A percentile compares a stretch with the other conserved stretches of the same genome.
These are phyloP conservation scores for Arctium lappa DNA, from an alignment of 129 eudicot species.

Conservation along the genomic window DNA sequence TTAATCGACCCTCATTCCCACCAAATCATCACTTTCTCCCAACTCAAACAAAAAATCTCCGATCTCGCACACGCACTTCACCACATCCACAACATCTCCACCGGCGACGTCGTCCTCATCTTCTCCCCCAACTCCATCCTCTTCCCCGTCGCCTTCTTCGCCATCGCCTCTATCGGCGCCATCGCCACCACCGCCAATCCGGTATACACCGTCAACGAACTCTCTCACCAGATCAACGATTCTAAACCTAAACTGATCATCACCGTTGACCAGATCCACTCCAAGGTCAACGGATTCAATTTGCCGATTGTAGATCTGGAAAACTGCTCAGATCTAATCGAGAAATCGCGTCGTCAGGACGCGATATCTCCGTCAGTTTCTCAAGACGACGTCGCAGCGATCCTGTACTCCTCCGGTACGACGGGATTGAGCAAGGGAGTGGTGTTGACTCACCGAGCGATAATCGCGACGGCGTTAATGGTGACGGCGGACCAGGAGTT, in stretches of 20 bases:
- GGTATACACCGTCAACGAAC: conserved; percentile 25
- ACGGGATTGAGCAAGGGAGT: conserved; percentile 55
- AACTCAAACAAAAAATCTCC: conserved; percentile 17
- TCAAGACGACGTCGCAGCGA: conserved; percentile 36
- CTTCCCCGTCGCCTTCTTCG: conserved; percentile 35
- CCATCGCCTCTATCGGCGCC: conserved; percentile 37
- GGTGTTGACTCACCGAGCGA: conserved; percentile 34
- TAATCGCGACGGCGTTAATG: conserved; percentile 37
- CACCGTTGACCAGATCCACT: conserved; percentile 6
- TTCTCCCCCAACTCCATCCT: conserved; percentile 40
- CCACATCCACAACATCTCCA: conserved; percentile 5
- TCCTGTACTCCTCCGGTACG: conserved; percentile 46
- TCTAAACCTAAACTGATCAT: conserved; percentile 33
- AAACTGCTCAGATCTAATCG: conserved; percentile 8
- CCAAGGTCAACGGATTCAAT: conserved; percentile 26
- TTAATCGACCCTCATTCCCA: conserved; percentile 32
- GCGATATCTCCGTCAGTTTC: background rate
- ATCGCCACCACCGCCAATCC: conserved; percentile 44
- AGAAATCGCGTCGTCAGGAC: background rate
- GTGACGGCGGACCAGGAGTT: conserved; percentile 28
- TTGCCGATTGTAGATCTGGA: conserved; percentile 10
- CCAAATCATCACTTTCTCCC: conserved; percentile 21
- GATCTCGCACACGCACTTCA: conserved; percentile 14
- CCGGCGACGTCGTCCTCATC: conserved; percentile 40
- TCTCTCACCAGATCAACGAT: conserved; percentile 34